Base-by-base conservation (phyloP, 306 rosid species). In the Geum urbanum region DNA sequence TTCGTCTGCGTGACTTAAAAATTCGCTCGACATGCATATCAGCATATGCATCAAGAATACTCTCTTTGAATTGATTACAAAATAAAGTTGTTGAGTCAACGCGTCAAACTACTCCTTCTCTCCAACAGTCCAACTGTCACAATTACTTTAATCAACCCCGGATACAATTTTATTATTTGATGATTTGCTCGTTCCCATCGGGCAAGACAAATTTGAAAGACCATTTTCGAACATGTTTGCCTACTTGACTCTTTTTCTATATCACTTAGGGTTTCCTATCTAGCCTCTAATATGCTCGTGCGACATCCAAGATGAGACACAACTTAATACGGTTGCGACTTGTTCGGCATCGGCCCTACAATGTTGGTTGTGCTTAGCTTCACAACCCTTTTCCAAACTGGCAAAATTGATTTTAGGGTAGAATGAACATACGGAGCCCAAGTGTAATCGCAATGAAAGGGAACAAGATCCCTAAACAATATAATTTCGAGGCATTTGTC, bases 271-370 rank as follows among this genome's bases (percentile, higher is more conserved):
- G 56, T 48, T 41, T 48, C 46, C 45, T 50, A 22, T n/a, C 45
- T 68, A 49, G 67, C 53, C 69, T 74, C 41, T 76, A 74, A 76
- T 78, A 71, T 65, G 65, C 53, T 63, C 79, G 76, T 84, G 91
- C 71, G 84, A 80, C 57, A 60, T 80, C 82, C 78, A 75, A 80
- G 66, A 70, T 65, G 82, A 52, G 87, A 84, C 95, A 83, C 50
- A 69, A 58, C 61, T 72, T 59, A 80, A 68, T 70, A 70, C 76
- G 67, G 68, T 53, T 63, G 74, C 71, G 79, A 76, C 74, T 78
- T 88, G 95, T 83, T 91, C 71, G 81, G 85, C 39, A 86, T 75
- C 55, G 66, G 55, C 87, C 88, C 90, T 84, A 88, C 97, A 86
- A 9, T 14, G n/a, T 63, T 81, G 60, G 86, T 76, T 82, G 87